A percentile compares a stretch with the other conserved stretches of the same genome.
Conservation (phyloP, 805 yeast species). For the Candida nemodendra region DNA sequence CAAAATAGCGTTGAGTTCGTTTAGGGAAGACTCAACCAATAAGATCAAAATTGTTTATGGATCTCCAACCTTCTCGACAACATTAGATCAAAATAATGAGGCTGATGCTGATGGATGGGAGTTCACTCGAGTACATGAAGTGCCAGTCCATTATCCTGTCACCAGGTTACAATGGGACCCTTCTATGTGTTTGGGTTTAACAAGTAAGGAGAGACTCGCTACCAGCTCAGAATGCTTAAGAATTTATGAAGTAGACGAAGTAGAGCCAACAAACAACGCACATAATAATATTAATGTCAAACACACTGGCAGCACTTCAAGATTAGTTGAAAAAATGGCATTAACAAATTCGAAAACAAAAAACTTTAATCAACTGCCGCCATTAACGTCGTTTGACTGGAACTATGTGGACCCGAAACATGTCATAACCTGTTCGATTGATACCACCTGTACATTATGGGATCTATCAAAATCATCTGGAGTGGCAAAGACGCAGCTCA, state of each 20-base stretch:
- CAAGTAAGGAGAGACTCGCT: slow-evolving; percentile 48
- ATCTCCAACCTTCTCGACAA: slow-evolving; percentile 18
- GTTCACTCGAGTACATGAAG: slow-evolving; percentile 50
- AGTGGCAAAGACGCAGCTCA: slow-evolving; percentile 83
- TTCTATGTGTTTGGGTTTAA: slow-evolving; percentile 28
- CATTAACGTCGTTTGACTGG: slow-evolving; percentile 95
- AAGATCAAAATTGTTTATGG: slow-evolving; percentile 54
- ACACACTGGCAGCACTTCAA: slow-evolving; percentile 5
- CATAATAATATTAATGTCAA: slow-evolving; percentile 4
- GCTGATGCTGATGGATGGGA: slow-evolving; percentile 34
- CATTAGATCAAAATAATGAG: slow-evolving; percentile 23
- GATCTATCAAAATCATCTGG: slow-evolving; percentile 64
- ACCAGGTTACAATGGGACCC: slow-evolving; percentile 78
- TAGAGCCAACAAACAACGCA: slow-evolving; percentile 8
- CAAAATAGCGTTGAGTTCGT: slow-evolving; percentile 68
- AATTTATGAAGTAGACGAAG: slow-evolving; percentile 35
- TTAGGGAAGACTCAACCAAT: slow-evolving; percentile 74
- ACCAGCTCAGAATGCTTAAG: slow-evolving; percentile 73
- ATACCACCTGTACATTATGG: slow-evolving; percentile 98
- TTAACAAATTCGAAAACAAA: slow-evolving; percentile 42
- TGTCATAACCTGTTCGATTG: slow-evolving; percentile 83
- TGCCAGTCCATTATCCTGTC: slow-evolving; percentile 61
- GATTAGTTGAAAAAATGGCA: slow-evolving; percentile 39
- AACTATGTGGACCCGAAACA: slow-evolving; percentile 64
- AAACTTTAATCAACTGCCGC: slow-evolving; percentile 64